Percentiles rank a stretch among this genome's conserved stretches.
Conservation (phyloP, 108 stramenopile genomes). For the Cyclotella atomus region DNA sequence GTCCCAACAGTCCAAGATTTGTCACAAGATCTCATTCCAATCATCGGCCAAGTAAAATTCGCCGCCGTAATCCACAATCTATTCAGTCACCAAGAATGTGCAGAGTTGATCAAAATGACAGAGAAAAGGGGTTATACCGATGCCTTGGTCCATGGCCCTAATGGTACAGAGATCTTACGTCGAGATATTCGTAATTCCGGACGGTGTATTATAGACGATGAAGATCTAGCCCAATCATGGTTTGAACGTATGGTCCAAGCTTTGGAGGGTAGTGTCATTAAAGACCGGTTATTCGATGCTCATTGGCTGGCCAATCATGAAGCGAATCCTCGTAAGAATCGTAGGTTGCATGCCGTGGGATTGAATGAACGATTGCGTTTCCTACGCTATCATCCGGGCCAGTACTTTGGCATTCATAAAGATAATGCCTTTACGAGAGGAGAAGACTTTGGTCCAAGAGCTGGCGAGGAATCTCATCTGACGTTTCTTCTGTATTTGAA, state of each 20-base stretch:
- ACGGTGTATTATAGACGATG: constrained; percentile 42
- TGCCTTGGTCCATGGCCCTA: constrained; percentile 22
- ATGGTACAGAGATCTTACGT: constrained; percentile 15
- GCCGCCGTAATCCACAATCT: constrained; percentile 31
- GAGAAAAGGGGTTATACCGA: constrained; percentile 17
- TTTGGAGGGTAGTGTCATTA: constrained; percentile 8
- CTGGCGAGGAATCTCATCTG: constrained; percentile 39
- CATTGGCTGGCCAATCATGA: background rate
- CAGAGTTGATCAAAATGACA: constrained; percentile 16
- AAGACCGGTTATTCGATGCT: constrained; percentile 23
- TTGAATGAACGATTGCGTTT: constrained; percentile 50
- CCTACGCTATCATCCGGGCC: constrained; percentile 31
- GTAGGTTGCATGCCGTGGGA: constrained; percentile 25
- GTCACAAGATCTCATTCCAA: constrained; percentile 27
- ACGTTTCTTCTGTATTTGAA: constrained; percentile 49
- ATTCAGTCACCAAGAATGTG: constrained; percentile 26
- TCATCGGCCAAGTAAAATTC: constrained; percentile 7
- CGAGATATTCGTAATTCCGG: constrained; percentile 23
- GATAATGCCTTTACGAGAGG: constrained; percentile 32
- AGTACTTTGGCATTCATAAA: constrained; percentile 46
- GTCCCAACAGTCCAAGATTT: constrained; percentile 32
- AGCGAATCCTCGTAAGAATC: background rate
- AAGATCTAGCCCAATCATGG: constrained; percentile 8
- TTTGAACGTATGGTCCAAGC: constrained; percentile 20
- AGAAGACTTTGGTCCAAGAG: constrained; percentile 17